These are phyloP conservation scores for Diplodia scrobiculata DNA, from an alignment of 2,329 filamentous ascomycete genomes.

Conservation along the genomic window DNA sequence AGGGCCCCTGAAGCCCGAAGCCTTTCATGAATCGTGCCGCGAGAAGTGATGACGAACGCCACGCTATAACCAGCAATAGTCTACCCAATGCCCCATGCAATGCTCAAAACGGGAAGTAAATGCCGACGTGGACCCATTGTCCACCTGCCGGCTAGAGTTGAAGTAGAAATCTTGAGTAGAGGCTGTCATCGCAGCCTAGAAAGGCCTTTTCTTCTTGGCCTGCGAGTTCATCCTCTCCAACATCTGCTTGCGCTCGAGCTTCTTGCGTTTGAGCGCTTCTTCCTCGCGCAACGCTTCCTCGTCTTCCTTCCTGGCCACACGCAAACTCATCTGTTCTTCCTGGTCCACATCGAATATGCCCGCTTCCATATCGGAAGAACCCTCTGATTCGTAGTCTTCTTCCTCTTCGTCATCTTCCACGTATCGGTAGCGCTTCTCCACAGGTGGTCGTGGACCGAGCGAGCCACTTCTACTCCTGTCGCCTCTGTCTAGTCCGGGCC, in stretches of 20 bases:
- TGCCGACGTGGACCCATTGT: not conserved
- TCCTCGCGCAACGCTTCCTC: slow-evolving; percentile 65
- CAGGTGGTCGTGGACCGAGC: slow-evolving; percentile 38
- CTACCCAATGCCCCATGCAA: slow-evolving; percentile 28
- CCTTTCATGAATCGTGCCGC: slow-evolving; percentile 27
- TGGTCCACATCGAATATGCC: slow-evolving; percentile 71
- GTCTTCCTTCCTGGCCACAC: slow-evolving; percentile 68
- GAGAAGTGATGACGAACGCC: slow-evolving; percentile 27
- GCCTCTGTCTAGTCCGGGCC: slow-evolving; percentile 31
- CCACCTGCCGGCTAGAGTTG: slow-evolving; percentile 5
- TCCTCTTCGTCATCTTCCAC: slow-evolving; percentile 54
- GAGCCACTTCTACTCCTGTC: slow-evolving; percentile 34
- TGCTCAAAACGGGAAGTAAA: slow-evolving; percentile 24
- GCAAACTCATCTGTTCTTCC: slow-evolving; percentile 67
- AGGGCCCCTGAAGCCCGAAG: slow-evolving; percentile 19
- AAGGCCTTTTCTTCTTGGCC: slow-evolving; percentile 26
- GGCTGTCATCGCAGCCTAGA: not conserved
- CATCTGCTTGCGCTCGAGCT: slow-evolving; percentile 56
- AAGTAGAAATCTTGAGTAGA: slow-evolving; percentile 3
- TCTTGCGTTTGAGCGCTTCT: slow-evolving; percentile 62
- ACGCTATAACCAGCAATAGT: slow-evolving; percentile 28
- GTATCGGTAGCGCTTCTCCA: slow-evolving; percentile 37
- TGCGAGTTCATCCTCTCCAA: slow-evolving; percentile 33
- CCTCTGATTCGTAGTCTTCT: slow-evolving; percentile 64
- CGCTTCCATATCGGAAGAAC: slow-evolving; percentile 73